Evolutionary conservation across 1,284 basidiomycete species (phyloP), one percentile per base, ranked within the genome.

Genomic region (Fomitopsis betulina): DNA sequence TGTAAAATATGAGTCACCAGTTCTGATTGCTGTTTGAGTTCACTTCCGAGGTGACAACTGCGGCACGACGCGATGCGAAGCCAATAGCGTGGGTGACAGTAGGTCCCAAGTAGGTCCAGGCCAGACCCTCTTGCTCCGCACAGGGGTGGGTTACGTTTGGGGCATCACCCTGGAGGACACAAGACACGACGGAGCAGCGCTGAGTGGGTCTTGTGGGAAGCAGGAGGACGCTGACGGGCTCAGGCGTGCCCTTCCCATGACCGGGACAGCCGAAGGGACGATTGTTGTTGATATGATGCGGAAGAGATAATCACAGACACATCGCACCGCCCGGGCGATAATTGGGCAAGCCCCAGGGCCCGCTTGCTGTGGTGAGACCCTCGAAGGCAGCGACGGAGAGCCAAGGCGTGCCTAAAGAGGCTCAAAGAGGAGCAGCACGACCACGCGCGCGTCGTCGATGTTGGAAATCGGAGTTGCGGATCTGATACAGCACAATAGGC

Each of bases 401-500:
- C 27, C 3, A 50, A 50, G 15, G 35, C 23, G 37, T 56, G 27
- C 47, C 56, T n/a, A 43, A 57, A 53, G 25, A 13, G 50, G 27
- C 47, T 50, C 10, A 43, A 57, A 53, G 25, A 13, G 50, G 56
- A 23, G 32, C n/a, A 23, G 13, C 27, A 30, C 27, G 27, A 30
- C 56, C 30, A 39, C 50, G 52, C 52, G 52, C 35, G 52, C 56
- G 43, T 53, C 53, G 52, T 43, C 57, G 21, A 53, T 67, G 65
- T 65, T 55, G 59, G 56, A 56, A 64, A 58, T 58, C 57, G 45
- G 66, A 63, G 62, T 54, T 65, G 66, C 65, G 67, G 67, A 68
- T 67, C 66, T 67, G 61, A 64, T 63, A 64, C 55, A 32, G 64
- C 63, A 72, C 68, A 70, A 73, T 69, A 67, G 66, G 58, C 62